Evolutionary conservation across 2,329 filamentous ascomycete species (phyloP).

Genomic region (Chaetomiaceae sp.): DNA sequence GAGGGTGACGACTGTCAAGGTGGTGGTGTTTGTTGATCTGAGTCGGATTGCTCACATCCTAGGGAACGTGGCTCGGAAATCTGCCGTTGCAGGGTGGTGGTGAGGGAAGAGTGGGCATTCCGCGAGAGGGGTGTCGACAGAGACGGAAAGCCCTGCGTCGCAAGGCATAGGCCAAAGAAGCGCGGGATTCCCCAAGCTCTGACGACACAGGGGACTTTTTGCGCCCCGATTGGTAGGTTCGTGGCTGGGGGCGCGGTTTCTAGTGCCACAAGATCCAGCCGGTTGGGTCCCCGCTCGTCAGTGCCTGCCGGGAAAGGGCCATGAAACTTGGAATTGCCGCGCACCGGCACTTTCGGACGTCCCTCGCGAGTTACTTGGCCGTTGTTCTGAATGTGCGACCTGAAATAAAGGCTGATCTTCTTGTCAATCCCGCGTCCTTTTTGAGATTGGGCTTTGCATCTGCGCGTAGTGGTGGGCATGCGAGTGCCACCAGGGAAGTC

Average conservation of each 20-base stretch:
- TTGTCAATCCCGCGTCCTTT: no score
- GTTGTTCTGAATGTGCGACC: background rate
- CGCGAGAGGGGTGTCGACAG: slow-evolving; percentile 18
- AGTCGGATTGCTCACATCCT: slow-evolving; percentile 14
- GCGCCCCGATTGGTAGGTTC: slow-evolving; percentile 2
- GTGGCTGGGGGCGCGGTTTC: slow-evolving; percentile 11
- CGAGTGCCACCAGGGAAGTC: no score
- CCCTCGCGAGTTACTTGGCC: no score
- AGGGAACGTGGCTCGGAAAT: slow-evolving; percentile 5
- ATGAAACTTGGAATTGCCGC: background rate
- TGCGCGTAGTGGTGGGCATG: no score
- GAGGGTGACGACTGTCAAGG: background rate
- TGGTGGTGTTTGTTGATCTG: background rate
- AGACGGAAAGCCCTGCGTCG: slow-evolving; percentile 17
- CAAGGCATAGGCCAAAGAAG: slow-evolving; percentile 11
- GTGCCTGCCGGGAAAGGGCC: background rate
- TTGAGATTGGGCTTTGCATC: no score
- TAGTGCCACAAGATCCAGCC: slow-evolving; percentile 8
- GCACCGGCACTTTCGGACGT: background rate
- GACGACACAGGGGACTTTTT: slow-evolving; percentile 21
- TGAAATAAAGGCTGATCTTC: no score
- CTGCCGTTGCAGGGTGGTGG: slow-evolving; percentile 8
- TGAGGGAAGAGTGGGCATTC: slow-evolving; percentile 19
- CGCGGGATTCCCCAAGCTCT: slow-evolving; percentile 18
- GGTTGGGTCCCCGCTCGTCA: background rate